Percentiles rank a stretch among this genome's conserved stretches.
Conservation (phyloP, 768 basidiomycete genomes). For the Auricularia cornea region DNA sequence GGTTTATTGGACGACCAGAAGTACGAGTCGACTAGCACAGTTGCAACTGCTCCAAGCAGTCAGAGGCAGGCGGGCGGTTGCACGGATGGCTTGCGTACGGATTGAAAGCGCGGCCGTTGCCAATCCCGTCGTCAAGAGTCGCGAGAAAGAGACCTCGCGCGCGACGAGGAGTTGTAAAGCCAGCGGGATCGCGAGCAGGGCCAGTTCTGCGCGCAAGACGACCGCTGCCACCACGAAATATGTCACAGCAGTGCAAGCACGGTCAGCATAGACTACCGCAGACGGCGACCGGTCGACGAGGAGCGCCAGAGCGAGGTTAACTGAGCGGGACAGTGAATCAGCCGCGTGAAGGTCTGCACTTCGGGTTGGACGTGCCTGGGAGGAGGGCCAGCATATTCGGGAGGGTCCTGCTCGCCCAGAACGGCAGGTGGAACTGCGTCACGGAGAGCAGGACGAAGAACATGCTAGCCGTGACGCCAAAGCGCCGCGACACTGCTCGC, state of each 20-base stretch:
- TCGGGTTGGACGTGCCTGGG: conserved; percentile 43
- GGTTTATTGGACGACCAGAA: conserved; percentile 64
- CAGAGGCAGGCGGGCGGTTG: not conserved
- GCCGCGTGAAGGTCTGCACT: not conserved
- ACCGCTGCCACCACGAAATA: conserved; percentile 60
- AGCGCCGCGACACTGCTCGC: conserved; percentile 52
- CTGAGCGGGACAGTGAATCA: conserved; percentile 24
- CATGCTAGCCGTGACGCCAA: conserved; percentile 47
- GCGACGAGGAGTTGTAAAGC: conserved; percentile 43
- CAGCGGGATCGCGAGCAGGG: conserved; percentile 55
- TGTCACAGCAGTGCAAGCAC: conserved; percentile 35
- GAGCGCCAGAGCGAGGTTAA: conserved; percentile 47
- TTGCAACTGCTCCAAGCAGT: conserved; percentile 36
- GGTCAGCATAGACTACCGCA: conserved; percentile 25
- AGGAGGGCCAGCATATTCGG: conserved; percentile 91
- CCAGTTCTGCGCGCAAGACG: conserved; percentile 75
- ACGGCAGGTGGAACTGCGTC: conserved; percentile 85
- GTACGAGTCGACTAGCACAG: conserved; percentile 68
- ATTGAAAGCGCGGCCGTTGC: conserved; percentile 41
- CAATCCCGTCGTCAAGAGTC: conserved; percentile 42
- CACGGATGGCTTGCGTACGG: conserved; percentile 28
- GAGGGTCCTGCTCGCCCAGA: conserved; percentile 88
- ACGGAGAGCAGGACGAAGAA: conserved; percentile 63
- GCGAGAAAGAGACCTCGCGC: conserved; percentile 33
- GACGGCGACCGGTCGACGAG: conserved; percentile 38